Evolutionary conservation across 495 filamentous ascomycete genomes (phyloP).

Genomic region (Tuber aestivum): DNA sequence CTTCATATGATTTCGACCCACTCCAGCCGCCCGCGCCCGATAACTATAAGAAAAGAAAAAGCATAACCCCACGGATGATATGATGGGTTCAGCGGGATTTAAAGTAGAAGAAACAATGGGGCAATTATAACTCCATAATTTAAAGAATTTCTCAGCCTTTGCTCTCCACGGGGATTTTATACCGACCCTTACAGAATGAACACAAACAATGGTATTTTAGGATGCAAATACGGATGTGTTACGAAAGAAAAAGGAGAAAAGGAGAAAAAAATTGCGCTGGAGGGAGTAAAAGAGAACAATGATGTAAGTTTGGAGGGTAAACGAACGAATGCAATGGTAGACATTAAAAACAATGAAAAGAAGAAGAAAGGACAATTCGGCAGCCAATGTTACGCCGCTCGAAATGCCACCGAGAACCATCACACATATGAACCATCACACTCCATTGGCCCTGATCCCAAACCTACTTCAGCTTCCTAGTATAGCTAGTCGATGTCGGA

Average conservation of each 20-base stretch:
- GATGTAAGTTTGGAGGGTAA: not conserved
- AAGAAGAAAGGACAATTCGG: not conserved
- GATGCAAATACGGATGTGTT: not conserved
- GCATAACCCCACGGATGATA: not conserved
- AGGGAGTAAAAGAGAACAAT: not conserved
- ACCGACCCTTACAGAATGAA: not conserved
- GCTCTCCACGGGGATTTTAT: not conserved
- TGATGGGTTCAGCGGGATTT: not conserved
- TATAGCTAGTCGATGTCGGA: not conserved
- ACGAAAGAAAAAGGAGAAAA: not conserved
- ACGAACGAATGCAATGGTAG: not conserved
- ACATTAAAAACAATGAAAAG: constrained; percentile 1
- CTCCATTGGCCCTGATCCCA: not conserved
- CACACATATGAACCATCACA: not conserved
- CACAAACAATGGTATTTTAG: constrained; percentile 3
- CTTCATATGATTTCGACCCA: not conserved
- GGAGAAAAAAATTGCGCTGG: not conserved
- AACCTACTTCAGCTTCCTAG: not conserved
- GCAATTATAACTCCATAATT: not conserved
- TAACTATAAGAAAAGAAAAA: not conserved
- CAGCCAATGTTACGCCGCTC: not conserved
- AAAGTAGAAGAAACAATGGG: not conserved
- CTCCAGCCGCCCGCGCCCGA: not conserved
- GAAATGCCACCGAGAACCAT: not conserved
- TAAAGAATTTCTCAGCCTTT: not conserved